phyloP scores from a whole-genome alignment of 1,284 basidiomycete genomes.

The Lignosus rhinocerotis region DNA sequence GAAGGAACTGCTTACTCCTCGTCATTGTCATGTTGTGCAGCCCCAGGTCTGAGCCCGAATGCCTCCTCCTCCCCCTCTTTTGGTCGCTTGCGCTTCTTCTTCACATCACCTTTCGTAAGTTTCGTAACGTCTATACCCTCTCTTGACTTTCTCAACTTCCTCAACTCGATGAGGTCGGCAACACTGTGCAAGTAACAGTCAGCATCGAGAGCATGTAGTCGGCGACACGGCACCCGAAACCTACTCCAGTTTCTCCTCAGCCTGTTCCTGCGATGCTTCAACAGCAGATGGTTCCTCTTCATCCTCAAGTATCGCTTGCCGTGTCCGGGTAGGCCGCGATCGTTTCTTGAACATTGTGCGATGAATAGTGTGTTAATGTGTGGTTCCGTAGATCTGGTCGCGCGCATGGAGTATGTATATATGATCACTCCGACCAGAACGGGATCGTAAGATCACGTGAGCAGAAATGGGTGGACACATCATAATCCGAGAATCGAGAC shows the following conservation, averaged over 20 bases:
- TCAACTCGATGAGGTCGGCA: slow-evolving; percentile 83
- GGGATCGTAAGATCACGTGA: too few relatives aligned
- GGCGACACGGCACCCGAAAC: slow-evolving; percentile 28
- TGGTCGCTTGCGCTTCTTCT: slow-evolving; percentile 65
- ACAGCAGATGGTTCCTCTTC: slow-evolving; percentile 34
- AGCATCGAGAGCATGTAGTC: background rate
- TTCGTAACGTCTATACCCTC: slow-evolving; percentile 87
- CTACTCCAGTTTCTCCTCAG: slow-evolving; percentile 48
- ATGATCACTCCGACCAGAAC: too few relatives aligned
- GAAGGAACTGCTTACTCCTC: slow-evolving; percentile 44
- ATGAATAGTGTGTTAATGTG: too few relatives aligned
- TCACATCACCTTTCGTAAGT: slow-evolving; percentile 81
- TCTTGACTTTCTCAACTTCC: slow-evolving; percentile 73
- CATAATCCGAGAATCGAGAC: too few relatives aligned
- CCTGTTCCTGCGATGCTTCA: slow-evolving; percentile 41
- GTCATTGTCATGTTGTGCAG: slow-evolving; percentile 44
- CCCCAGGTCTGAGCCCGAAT: slow-evolving; percentile 60
- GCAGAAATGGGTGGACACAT: too few relatives aligned
- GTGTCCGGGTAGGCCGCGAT: slow-evolving; percentile 52
- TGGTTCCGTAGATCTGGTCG: too few relatives aligned
- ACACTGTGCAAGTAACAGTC: slow-evolving; percentile 43
- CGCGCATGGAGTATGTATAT: too few relatives aligned
- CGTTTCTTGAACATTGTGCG: slow-evolving; percentile 62
- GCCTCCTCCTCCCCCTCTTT: slow-evolving; percentile 49
- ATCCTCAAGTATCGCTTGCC: slow-evolving; percentile 44